phyloP scores from a whole-genome alignment of 1,284 basidiomycete species.

The Apiotrichum sp. region DNA sequence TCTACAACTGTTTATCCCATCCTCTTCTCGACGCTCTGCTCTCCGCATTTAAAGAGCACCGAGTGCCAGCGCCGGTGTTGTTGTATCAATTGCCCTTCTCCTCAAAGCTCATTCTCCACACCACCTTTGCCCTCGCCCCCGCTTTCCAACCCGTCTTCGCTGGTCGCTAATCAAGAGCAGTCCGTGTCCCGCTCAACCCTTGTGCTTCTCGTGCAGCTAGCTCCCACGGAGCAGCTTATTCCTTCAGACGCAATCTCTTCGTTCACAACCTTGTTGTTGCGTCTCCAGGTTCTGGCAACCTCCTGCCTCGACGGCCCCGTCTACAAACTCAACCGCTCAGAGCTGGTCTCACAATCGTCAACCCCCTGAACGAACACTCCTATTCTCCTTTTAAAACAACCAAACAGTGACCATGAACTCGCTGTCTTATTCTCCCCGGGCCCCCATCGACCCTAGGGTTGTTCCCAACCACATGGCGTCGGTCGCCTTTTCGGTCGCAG shows the following conservation, averaged over 20 bases:
- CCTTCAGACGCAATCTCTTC: neutral
- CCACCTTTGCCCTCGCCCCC: neutral
- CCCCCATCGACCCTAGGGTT: slow-evolving; percentile 9
- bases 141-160: neutral
- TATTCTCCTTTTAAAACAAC: neutral
- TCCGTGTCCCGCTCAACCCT: neutral
- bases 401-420: slow-evolving; percentile 12
- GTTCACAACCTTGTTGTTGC: slow-evolving; percentile 1
- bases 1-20: no score
- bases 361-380: neutral
- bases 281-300: slow-evolving; percentile 16
- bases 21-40: no score
- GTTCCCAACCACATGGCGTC: slow-evolving; percentile 25
- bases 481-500: slow-evolving; percentile 40
- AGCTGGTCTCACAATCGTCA: slow-evolving; percentile 9
- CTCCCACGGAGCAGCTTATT: neutral
- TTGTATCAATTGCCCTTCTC: neutral
- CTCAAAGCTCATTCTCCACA: neutral
- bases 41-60: no score
- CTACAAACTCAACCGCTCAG: neutral
- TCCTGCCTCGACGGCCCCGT: slow-evolving; percentile 16
- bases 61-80: neutral
- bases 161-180: slow-evolving; percentile 1
- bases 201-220: neutral
- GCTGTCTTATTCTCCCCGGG: slow-evolving; percentile 14